Percentiles rank a stretch among this genome's conserved stretches.
Evolutionary conservation across 2,329 filamentous ascomycete genomes (phyloP).

Genomic region (Mollisiaceae sp.): DNA sequence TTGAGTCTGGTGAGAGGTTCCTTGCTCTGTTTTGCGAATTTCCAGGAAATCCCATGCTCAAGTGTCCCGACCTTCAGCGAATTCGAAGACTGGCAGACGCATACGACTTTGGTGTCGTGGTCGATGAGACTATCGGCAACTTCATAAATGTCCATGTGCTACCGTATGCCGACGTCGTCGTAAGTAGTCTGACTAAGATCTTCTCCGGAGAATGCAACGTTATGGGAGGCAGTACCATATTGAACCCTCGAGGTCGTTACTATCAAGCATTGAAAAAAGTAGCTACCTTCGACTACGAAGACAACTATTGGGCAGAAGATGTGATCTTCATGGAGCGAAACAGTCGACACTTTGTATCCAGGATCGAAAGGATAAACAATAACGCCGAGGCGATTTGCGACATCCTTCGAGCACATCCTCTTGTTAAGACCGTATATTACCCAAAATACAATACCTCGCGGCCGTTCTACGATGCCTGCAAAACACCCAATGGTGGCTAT

Average conservation of each 20-base stretch:
- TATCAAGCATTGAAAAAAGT: conserved; percentile 71
- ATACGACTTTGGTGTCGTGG: conserved; percentile 86
- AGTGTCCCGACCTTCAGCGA: conserved; percentile 81
- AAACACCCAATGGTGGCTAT: conserved; percentile 78
- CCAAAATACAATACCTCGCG: conserved; percentile 77
- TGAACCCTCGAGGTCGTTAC: conserved; percentile 70
- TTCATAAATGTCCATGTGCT: conserved; percentile 96
- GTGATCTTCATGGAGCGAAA: conserved; percentile 95
- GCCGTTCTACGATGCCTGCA: conserved; percentile 78
- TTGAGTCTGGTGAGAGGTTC: conserved; percentile 75
- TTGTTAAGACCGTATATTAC: conserved; percentile 83
- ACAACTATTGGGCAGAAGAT: conserved; percentile 94
- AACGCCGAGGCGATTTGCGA: conserved; percentile 86
- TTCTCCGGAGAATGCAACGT: conserved; percentile 98
- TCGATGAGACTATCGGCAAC: conserved; percentile 96
- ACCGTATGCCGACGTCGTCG: conserved; percentile 86
- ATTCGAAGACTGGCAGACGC: conserved; percentile 79
- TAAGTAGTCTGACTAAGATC: conserved; percentile 94
- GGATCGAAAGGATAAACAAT: conserved; percentile 82
- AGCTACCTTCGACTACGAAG: conserved; percentile 74
- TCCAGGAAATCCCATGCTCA: conserved; percentile 87
- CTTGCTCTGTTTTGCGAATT: conserved; percentile 93
- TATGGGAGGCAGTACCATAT: conserved; percentile 82
- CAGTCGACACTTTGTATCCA: conserved; percentile 84
- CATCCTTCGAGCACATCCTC: conserved; percentile 63